A percentile compares a stretch with the other conserved stretches of the same genome.
These are phyloP conservation scores for Dichomitus squalens DNA, from an alignment of 1,284 basidiomycete genomes.

Conservation along the genomic window DNA sequence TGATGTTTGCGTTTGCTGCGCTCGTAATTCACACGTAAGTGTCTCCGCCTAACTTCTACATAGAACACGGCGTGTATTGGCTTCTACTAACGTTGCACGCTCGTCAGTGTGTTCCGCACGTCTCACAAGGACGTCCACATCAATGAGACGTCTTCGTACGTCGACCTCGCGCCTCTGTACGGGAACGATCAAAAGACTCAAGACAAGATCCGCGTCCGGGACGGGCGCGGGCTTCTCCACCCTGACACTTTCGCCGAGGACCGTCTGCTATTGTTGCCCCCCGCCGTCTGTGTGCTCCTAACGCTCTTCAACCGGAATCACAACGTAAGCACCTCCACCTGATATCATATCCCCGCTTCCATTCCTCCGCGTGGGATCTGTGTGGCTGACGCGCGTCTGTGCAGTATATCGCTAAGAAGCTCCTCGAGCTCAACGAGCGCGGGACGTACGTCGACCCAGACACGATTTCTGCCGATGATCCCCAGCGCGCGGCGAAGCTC, in stretches of 20 bases:
- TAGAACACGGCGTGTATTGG: neutral
- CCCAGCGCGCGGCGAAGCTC: constrained; percentile 38
- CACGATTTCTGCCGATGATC: constrained; percentile 36
- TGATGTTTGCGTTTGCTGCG: constrained; percentile 84
- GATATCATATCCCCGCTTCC: neutral
- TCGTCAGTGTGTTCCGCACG: constrained; percentile 68
- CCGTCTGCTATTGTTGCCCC: constrained; percentile 80
- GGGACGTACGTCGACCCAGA: constrained; percentile 57
- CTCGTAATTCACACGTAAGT: constrained; percentile 76
- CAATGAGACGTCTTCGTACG: constrained; percentile 87
- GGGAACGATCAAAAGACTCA: constrained; percentile 68
- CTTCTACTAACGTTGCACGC: neutral
- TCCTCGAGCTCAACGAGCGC: constrained; percentile 80
- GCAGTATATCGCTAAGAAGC: constrained; percentile 78
- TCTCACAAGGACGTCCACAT: constrained; percentile 65
- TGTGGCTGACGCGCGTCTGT: neutral
- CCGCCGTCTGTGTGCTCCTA: constrained; percentile 70
- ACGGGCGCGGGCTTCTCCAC: constrained; percentile 67
- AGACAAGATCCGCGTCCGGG: constrained; percentile 58
- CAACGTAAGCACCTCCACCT: constrained; percentile 56
- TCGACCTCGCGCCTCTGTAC: constrained; percentile 83
- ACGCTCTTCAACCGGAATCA: constrained; percentile 86
- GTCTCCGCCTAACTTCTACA: too few relatives aligned
- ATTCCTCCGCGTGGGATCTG: neutral
- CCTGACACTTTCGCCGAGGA: constrained; percentile 80